Evolutionary conservation across 1,284 basidiomycete genomes (phyloP).

Genomic region (Apiotrichum domesticum): DNA sequence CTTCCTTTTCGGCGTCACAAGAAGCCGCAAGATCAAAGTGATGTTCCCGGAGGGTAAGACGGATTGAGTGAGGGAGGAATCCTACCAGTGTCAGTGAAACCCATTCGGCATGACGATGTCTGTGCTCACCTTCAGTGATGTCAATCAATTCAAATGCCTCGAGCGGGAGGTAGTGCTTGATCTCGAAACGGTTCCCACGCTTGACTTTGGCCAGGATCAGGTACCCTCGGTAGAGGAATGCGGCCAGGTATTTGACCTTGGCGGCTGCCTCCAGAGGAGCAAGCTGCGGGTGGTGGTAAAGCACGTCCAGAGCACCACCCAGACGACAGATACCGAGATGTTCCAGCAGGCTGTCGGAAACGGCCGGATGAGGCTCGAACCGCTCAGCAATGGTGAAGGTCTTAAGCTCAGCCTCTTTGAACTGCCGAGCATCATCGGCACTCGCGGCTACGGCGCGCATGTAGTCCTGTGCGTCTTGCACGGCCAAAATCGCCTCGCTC

Average conservation of each 20-base stretch:
- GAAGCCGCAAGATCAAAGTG: constrained; percentile 76
- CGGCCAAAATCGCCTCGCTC: constrained; percentile 7
- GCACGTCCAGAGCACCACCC: constrained; percentile 74
- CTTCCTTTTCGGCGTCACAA: constrained; percentile 68
- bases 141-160: constrained; percentile 65
- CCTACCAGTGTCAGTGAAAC: constrained; percentile 49
- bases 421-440: constrained; percentile 54
- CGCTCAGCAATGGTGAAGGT: constrained; percentile 64
- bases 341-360: constrained; percentile 54
- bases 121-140: constrained; percentile 56
- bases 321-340: constrained; percentile 68
- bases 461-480: constrained; percentile 40
- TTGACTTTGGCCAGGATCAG: constrained; percentile 76
- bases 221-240: constrained; percentile 80
- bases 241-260: constrained; percentile 78
- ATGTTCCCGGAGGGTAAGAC: constrained; percentile 60
- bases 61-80: constrained; percentile 70
- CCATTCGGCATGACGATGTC: neutral
- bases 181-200: constrained; percentile 73
- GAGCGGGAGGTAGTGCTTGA: constrained; percentile 77
- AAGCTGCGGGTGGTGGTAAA: constrained; percentile 56
- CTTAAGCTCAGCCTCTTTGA: constrained; percentile 60
- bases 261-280: constrained; percentile 49
- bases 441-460: constrained; percentile 58
- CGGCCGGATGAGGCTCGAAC: constrained; percentile 49